A percentile compares a stretch with the other conserved stretches of the same genome.
phyloP scores from a whole-genome alignment of 305 asterid genomes.

The Fraxinus xanthoxyloides region DNA sequence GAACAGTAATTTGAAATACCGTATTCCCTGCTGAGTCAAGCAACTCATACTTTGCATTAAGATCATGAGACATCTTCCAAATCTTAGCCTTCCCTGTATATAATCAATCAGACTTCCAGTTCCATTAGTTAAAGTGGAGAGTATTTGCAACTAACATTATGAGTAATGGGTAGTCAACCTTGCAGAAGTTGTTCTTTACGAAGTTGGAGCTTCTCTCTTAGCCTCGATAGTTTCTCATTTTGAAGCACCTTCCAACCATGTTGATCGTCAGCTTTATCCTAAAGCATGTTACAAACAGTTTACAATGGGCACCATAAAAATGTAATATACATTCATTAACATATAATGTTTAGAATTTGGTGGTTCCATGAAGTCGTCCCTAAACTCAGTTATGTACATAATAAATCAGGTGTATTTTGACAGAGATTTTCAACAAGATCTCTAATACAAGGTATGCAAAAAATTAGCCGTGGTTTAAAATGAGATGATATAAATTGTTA shows the following conservation, averaged over 20 bases:
- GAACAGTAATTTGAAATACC: conserved; percentile 40
- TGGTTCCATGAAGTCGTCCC: not conserved
- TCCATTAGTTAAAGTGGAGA: conserved; percentile 14
- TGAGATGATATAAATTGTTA: not conserved
- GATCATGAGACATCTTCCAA: conserved; percentile 62
- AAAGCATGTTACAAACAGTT: conserved; percentile 10
- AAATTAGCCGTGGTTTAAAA: not conserved
- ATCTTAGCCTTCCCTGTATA: conserved; percentile 70
- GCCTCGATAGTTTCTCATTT: conserved; percentile 70
- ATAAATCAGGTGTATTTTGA: not conserved
- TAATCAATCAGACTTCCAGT: conserved; percentile 26
- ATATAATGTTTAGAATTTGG: not conserved
- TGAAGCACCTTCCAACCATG: conserved; percentile 79
- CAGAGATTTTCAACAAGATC: not conserved
- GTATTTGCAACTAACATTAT: conserved; percentile 10
- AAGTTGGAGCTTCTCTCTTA: conserved; percentile 69
- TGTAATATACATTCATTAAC: not conserved
- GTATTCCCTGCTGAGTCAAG: conserved; percentile 67
- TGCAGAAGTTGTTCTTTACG: conserved; percentile 63
- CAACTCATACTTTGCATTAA: conserved; percentile 59
- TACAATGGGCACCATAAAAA: not conserved
- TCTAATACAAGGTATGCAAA: not conserved
- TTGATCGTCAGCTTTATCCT: conserved; percentile 99
- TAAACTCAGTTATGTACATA: not conserved
- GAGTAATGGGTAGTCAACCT: conserved; percentile 48